Percentiles rank a stretch among this genome's conserved stretches.
phyloP scores from a whole-genome alignment of 345 rosid genomes.

The Pugionium dolabratum region DNA sequence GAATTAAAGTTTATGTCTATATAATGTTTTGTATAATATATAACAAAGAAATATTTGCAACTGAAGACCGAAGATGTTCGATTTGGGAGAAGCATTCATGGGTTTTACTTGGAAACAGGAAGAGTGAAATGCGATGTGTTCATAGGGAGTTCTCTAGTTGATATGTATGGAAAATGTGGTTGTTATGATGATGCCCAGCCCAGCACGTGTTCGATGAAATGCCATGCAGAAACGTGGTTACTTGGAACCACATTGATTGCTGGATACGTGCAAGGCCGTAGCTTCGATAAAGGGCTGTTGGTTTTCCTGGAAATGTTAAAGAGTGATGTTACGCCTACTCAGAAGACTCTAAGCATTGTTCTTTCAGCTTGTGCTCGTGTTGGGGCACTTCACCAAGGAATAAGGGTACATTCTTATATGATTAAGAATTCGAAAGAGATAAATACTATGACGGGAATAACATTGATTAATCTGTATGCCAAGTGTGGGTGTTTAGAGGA shows the following conservation, averaged over 20 bases:
- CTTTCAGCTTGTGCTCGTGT: slow-evolving; percentile 50
- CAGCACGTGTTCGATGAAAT: slow-evolving; percentile 59
- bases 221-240: slow-evolving; percentile 57
- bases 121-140: slow-evolving; percentile 55
- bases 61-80: slow-evolving; percentile 39
- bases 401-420: slow-evolving; percentile 54
- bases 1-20: too few relatives aligned
- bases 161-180: slow-evolving; percentile 60
- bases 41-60: too few relatives aligned
- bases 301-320: slow-evolving; percentile 62
- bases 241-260: slow-evolving; percentile 77
- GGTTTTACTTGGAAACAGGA: slow-evolving; percentile 46
- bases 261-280: slow-evolving; percentile 52
- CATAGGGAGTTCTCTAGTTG: slow-evolving; percentile 62
- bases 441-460: slow-evolving; percentile 34
- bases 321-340: slow-evolving; percentile 55
- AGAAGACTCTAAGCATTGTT: slow-evolving; percentile 54
- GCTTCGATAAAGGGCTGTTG: slow-evolving; percentile 46
- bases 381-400: slow-evolving; percentile 50
- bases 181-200: slow-evolving; percentile 46
- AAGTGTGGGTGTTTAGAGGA: slow-evolving; percentile 43
- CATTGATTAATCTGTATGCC: slow-evolving; percentile 44
- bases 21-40: too few relatives aligned
- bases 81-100: slow-evolving; percentile 35
- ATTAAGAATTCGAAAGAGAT: slow-evolving; percentile 41